Conservation (phyloP, 129 eudicot species). For the Centaurea solstitialis region DNA sequence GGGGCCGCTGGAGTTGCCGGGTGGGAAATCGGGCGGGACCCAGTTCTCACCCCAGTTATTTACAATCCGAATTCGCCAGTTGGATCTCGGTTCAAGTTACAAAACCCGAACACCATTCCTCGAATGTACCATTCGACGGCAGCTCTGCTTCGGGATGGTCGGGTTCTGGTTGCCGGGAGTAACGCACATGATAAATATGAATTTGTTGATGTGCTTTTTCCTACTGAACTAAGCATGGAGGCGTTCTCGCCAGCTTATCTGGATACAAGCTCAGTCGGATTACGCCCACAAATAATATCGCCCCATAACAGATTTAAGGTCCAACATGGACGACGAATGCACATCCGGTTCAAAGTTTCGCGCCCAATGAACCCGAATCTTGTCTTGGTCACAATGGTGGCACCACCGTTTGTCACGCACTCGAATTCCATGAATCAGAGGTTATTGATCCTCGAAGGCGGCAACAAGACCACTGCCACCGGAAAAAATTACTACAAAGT, state of each 20-base stretch:
- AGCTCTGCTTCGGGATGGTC: constrained; percentile 58
- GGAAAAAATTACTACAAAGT: constrained; percentile 46
- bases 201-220: constrained; percentile 49
- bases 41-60: constrained; percentile 57
- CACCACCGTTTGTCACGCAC: constrained; percentile 82
- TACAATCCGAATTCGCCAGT: constrained; percentile 40
- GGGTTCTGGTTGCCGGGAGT: constrained; percentile 68
- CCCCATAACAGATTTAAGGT: constrained; percentile 31
- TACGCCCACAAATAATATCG: constrained; percentile 60
- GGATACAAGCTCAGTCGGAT: constrained; percentile 24
- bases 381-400: constrained; percentile 70
- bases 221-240: constrained; percentile 77
- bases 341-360: constrained; percentile 35
- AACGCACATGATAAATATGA: constrained; percentile 63
- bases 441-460: constrained; percentile 45
- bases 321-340: constrained; percentile 34
- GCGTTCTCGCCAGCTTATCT: constrained; percentile 69
- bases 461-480: constrained; percentile 16
- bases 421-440: constrained; percentile 88
- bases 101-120: constrained; percentile 45
- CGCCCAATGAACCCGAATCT: constrained; percentile 28
- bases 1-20: constrained; percentile 61
- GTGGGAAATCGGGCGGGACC: constrained; percentile 64
- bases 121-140: constrained; percentile 79
- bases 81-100: constrained; percentile 47